A percentile compares a stretch with the other conserved stretches of the same genome.
Conservation (phyloP, 768 basidiomycete species). For the Artomyces pyxidatus region DNA sequence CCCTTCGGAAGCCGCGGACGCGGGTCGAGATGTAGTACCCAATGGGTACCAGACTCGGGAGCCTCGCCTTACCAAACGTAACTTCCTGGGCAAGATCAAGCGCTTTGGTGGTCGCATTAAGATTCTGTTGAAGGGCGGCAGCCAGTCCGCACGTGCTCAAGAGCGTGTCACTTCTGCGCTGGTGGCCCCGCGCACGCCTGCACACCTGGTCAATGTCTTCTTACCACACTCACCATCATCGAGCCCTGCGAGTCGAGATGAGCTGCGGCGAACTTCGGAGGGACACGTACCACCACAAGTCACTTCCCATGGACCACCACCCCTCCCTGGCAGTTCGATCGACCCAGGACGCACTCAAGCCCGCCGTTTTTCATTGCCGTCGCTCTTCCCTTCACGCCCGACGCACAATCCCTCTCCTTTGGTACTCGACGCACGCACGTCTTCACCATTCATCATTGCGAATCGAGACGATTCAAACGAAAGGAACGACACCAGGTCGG, state of each 20-base stretch:
- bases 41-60: not conserved
- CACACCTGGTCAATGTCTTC: slow-evolving; percentile 4
- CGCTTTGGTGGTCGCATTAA: slow-evolving; percentile 12
- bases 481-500: not conserved
- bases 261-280: not conserved
- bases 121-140: slow-evolving; percentile 9
- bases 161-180: not conserved
- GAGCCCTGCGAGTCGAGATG: slow-evolving; percentile 3
- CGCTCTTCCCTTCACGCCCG: slow-evolving; percentile 8
- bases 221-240: slow-evolving; percentile 1
- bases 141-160: not conserved
- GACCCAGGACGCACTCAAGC: not conserved
- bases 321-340: no score
- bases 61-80: slow-evolving; percentile 4
- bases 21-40: no score
- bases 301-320: no score
- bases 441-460: not conserved
- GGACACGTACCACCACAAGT: no score
- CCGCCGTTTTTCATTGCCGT: slow-evolving; percentile 13
- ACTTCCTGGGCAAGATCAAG: slow-evolving; percentile 10
- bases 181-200: not conserved
- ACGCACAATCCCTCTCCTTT: not conserved
- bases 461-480: not conserved
- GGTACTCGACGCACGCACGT: not conserved
- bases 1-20: not conserved